A percentile compares a stretch with the other conserved stretches of the same genome.
These are phyloP conservation scores for Thielaviopsis ethacetica DNA, from an alignment of 2,329 filamentous ascomycete species.

Conservation along the genomic window DNA sequence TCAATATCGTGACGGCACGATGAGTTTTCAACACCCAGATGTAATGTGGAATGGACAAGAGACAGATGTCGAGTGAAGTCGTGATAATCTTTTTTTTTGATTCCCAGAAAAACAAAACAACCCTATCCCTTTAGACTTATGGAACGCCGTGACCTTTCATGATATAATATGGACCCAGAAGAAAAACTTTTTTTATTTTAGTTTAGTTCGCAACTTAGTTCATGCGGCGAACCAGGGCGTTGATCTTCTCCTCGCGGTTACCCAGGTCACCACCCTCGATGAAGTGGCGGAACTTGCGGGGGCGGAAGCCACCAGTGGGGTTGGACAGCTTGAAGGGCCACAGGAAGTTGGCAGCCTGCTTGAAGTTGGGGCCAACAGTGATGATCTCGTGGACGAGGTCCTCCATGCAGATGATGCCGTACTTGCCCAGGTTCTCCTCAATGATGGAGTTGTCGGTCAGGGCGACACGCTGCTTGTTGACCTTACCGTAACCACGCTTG, in stretches of 20 bases:
- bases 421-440: slow-evolving; percentile 92
- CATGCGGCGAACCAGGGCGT: slow-evolving; percentile 91
- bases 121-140: slow-evolving; percentile 11
- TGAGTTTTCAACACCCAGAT: background rate
- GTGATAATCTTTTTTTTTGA: slow-evolving; percentile 7
- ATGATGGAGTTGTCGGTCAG: slow-evolving; percentile 97
- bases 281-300: slow-evolving; percentile 98
- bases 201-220: slow-evolving; percentile 46
- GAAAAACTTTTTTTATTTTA: slow-evolving; percentile 17
- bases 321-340: slow-evolving; percentile 99
- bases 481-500: slow-evolving; percentile 99
- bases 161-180: slow-evolving; percentile 11
- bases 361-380: slow-evolving; percentile 98
- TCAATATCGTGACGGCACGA: background rate
- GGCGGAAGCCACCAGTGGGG: slow-evolving; percentile 89
- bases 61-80: background rate
- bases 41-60: background rate
- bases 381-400: slow-evolving; percentile 98
- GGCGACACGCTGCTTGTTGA: slow-evolving; percentile 93
- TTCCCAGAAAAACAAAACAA: slow-evolving; percentile 12
- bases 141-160: slow-evolving; percentile 19
- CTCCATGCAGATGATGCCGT: slow-evolving; percentile 98
- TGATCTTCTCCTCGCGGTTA: slow-evolving; percentile 98
- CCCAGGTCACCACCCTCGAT: slow-evolving; percentile 96
- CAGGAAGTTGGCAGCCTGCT: slow-evolving; percentile 97